phyloP scores from a whole-genome alignment of 1,284 basidiomycete species.

The Trametes hirsuta region DNA sequence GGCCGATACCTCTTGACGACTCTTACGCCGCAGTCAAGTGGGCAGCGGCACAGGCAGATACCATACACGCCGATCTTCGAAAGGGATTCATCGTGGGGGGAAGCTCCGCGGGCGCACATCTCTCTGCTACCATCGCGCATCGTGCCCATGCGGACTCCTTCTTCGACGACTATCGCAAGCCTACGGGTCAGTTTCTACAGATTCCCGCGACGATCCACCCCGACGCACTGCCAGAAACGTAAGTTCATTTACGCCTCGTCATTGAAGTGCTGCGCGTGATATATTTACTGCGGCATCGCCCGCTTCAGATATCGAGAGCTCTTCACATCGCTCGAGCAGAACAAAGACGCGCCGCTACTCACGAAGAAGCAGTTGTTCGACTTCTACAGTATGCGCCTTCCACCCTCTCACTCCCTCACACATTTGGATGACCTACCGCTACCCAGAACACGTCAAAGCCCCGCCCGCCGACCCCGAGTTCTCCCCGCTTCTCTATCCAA shows the following conservation, averaged over 20 bases:
- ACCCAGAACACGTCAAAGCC: not conserved
- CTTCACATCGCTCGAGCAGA: constrained; percentile 1
- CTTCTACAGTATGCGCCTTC: not conserved
- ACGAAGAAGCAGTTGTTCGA: not conserved
- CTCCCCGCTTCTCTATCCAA: constrained; percentile 25
- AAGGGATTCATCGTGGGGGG: constrained; percentile 29
- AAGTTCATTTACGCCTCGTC: not conserved
- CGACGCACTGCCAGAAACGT: constrained; percentile 12
- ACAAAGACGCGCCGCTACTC: constrained; percentile 3
- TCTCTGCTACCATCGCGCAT: constrained; percentile 21
- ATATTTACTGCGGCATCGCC: not conserved
- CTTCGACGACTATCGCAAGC: constrained; percentile 7
- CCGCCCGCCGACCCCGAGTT: constrained; percentile 15
- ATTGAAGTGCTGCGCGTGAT: not conserved
- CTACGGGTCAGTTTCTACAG: constrained; percentile 10
- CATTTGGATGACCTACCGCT: not conserved
- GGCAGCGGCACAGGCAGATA: constrained; percentile 2
- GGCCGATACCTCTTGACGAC: constrained; percentile 43
- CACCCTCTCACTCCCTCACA: not conserved
- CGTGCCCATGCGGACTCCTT: constrained; percentile 20
- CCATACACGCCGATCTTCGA: constrained; percentile 8
- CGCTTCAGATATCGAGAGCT: not conserved
- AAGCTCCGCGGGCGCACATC: constrained; percentile 27
- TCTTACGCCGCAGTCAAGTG: constrained; percentile 39
- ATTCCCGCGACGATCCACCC: constrained; percentile 10